Percentiles rank a stretch among this genome's conserved stretches.
Conservation (phyloP, 75 land plant species). For the Pinus albicaulis region DNA sequence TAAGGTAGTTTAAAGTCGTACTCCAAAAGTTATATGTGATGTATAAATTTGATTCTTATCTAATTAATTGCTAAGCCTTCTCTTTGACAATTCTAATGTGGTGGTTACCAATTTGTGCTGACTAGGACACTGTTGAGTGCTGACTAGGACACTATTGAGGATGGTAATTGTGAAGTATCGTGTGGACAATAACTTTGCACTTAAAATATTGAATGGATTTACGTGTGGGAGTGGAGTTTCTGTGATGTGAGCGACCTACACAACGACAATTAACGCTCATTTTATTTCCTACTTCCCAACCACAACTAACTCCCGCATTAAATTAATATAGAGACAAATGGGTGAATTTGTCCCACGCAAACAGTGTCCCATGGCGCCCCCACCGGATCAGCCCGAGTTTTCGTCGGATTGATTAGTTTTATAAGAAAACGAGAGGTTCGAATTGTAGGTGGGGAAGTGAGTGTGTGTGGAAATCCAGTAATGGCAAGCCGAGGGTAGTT, state of each 20-base stretch:
- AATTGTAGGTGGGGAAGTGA: not conserved
- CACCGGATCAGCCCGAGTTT: not conserved
- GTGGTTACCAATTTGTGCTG: no score
- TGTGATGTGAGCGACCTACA: not conserved
- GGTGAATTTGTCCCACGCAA: not conserved
- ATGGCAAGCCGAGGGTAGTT: not conserved
- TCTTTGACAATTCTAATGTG: no score
- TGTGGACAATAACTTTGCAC: no score
- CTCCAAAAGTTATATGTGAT: no score
- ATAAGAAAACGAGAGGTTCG: not conserved
- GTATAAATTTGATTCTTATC: no score
- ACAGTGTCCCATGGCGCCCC: not conserved
- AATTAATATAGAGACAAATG: not conserved
- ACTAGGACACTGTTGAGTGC: no score
- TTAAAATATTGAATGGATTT: no score
- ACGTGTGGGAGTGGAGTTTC: no score
- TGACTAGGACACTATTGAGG: no score
- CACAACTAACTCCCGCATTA: not conserved
- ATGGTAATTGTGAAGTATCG: no score
- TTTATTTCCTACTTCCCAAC: conserved; percentile 6
- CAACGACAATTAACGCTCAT: not conserved
- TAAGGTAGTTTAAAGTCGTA: no score
- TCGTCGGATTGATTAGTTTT: not conserved
- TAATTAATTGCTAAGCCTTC: no score
- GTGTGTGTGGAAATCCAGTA: not conserved